Conservation (phyloP, 768 basidiomycete species). For the Boletus sp. region DNA sequence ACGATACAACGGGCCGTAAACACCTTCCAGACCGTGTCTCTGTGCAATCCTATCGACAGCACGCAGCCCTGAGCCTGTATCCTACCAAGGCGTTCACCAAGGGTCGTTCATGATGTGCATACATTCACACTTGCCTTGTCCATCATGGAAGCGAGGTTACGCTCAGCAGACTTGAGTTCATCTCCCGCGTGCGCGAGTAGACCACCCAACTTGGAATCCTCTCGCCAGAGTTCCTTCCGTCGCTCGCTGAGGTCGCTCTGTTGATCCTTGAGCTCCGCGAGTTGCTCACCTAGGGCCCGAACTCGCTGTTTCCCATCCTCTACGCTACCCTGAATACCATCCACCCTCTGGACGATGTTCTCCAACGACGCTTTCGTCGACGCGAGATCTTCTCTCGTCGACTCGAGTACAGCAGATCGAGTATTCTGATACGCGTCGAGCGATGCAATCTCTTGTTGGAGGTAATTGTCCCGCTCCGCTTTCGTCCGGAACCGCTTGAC, state of each 20-base stretch:
- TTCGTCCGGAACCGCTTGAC: constrained; percentile 81
- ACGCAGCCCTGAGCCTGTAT: constrained; percentile 84
- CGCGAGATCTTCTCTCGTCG: constrained; percentile 50
- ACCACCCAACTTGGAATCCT: constrained; percentile 85
- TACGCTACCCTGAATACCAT: constrained; percentile 53
- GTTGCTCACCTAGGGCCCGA: constrained; percentile 60
- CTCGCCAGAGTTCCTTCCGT: constrained; percentile 92
- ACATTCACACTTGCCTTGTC: constrained; percentile 64
- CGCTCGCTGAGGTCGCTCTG: constrained; percentile 70
- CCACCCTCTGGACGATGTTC: constrained; percentile 60
- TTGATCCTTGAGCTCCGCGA: constrained; percentile 60
- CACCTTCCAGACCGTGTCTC: constrained; percentile 71
- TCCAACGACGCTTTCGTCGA: constrained; percentile 45
- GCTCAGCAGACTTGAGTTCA: constrained; percentile 79
- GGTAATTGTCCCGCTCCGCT: constrained; percentile 78
- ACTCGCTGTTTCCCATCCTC: constrained; percentile 63
- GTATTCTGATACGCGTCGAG: constrained; percentile 59
- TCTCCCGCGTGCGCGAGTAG: constrained; percentile 73
- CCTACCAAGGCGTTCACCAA: constrained; percentile 45
- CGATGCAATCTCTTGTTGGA: constrained; percentile 75
- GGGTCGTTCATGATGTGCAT: not conserved
- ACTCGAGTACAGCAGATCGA: constrained; percentile 56
- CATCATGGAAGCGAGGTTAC: constrained; percentile 86
- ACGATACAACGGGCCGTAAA: constrained; percentile 92
- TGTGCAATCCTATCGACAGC: constrained; percentile 85